phyloP scores from a whole-genome alignment of 2,329 filamentous ascomycete species.

The Ascochyta clinopodiicola region DNA sequence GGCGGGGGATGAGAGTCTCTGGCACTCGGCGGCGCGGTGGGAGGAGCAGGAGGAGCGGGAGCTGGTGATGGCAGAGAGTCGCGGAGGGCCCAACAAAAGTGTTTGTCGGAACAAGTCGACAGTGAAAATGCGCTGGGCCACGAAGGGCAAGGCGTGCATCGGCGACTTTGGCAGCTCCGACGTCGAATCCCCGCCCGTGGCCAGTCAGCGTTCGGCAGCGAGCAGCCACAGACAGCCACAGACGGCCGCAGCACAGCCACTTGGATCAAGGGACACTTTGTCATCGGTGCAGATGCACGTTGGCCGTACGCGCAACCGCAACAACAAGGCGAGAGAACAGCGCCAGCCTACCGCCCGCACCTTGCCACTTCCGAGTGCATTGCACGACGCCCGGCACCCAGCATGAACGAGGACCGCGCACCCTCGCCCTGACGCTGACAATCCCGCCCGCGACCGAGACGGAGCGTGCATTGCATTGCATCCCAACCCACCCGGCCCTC shows the following conservation, averaged over 20 bases:
- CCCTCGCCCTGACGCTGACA: slow-evolving; percentile 11
- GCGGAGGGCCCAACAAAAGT: slow-evolving; percentile 42
- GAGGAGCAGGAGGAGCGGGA: slow-evolving; percentile 16
- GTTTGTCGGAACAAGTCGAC: slow-evolving; percentile 21
- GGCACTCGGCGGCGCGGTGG: slow-evolving; percentile 13
- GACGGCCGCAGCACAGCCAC: too few relatives aligned
- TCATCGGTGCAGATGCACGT: not conserved
- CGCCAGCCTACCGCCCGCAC: too few relatives aligned
- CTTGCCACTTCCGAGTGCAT: too few relatives aligned
- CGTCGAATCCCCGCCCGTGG: not conserved
- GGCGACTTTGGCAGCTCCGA: slow-evolving; percentile 5
- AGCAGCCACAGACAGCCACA: too few relatives aligned
- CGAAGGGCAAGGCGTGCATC: slow-evolving; percentile 21
- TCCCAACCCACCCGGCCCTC: slow-evolving; percentile 20
- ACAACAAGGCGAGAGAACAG: too few relatives aligned
- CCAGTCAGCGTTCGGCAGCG: too few relatives aligned
- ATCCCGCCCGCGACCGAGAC: slow-evolving; percentile 19
- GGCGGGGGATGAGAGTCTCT: slow-evolving; percentile 20
- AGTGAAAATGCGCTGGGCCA: slow-evolving; percentile 5
- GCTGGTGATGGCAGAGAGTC: slow-evolving; percentile 26
- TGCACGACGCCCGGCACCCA: not conserved
- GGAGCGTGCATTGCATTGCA: slow-evolving; percentile 2
- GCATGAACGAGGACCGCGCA: not conserved
- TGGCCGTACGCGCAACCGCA: not conserved
- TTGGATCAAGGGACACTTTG: slow-evolving; percentile 7